phyloP scores from a whole-genome alignment of 1,284 basidiomycete species.

The Xerocomus minutiporus region DNA sequence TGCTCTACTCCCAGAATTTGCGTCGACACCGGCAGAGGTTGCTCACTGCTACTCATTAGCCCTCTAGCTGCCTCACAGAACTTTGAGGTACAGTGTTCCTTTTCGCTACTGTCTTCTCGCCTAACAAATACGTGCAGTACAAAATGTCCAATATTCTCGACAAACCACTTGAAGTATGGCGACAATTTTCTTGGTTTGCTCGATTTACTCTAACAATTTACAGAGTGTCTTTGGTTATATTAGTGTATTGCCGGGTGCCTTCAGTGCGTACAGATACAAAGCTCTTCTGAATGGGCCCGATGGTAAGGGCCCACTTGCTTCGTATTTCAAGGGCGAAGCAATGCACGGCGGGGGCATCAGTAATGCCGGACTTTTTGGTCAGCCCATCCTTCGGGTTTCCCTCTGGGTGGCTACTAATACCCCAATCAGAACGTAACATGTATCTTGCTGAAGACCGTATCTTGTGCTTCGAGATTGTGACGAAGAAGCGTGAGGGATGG shows the following conservation, averaged over 20 bases:
- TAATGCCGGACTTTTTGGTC: slow-evolving; percentile 66
- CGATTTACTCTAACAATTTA: slow-evolving; percentile 1
- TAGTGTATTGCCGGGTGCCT: slow-evolving; percentile 85
- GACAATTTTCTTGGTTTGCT: neutral
- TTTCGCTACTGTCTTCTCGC: neutral
- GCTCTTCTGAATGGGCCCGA: slow-evolving; percentile 78
- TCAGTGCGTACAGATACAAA: slow-evolving; percentile 88
- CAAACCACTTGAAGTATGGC: slow-evolving; percentile 77
- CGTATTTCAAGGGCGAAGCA: slow-evolving; percentile 89
- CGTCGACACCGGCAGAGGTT: slow-evolving; percentile 77
- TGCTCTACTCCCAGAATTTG: slow-evolving; percentile 55
- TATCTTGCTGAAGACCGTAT: slow-evolving; percentile 93
- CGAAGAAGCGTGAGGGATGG: slow-evolving; percentile 83
- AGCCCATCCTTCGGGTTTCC: slow-evolving; percentile 7
- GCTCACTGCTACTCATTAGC: slow-evolving; percentile 75
- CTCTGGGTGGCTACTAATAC: slow-evolving; percentile 8
- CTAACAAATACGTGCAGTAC: slow-evolving; percentile 44
- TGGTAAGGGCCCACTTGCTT: slow-evolving; percentile 83
- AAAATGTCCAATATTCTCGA: slow-evolving; percentile 93
- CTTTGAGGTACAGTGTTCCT: slow-evolving; percentile 57
- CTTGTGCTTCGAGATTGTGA: slow-evolving; percentile 95
- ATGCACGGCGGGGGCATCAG: slow-evolving; percentile 66
- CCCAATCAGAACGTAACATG: slow-evolving; percentile 71
- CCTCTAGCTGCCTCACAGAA: slow-evolving; percentile 90
- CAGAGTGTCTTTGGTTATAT: slow-evolving; percentile 89